phyloP scores from a whole-genome alignment of 495 filamentous ascomycete genomes.

The Daldinia grandis region DNA sequence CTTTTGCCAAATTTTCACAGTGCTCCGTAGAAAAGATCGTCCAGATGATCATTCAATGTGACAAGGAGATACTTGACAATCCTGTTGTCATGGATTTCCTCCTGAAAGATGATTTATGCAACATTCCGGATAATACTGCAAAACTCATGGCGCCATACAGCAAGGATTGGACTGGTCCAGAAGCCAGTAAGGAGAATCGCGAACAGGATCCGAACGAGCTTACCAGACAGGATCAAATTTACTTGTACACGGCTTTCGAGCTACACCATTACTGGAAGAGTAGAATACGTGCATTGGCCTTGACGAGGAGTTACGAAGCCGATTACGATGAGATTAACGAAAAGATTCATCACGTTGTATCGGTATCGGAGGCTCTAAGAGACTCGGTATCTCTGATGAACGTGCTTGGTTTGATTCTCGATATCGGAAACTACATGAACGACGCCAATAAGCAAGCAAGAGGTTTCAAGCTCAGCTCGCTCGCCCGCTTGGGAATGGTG shows the following conservation, averaged over 20 bases:
- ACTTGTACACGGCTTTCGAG: constrained; percentile 90
- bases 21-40: constrained; percentile 82
- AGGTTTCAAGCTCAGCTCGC: constrained; percentile 95
- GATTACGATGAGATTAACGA: constrained; percentile 91
- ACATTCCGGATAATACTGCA: constrained; percentile 85
- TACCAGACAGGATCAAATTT: constrained; percentile 94
- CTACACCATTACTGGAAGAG: constrained; percentile 99
- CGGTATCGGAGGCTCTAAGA: constrained; percentile 85
- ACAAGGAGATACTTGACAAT: constrained; percentile 90
- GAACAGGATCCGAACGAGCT: constrained; percentile 91
- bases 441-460: constrained; percentile 97
- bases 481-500: constrained; percentile 94
- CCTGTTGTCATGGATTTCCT: constrained; percentile 97
- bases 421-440: constrained; percentile 99
- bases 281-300: constrained; percentile 85
- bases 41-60: constrained; percentile 94
- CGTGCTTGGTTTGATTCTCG: constrained; percentile 92
- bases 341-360: constrained; percentile 82
- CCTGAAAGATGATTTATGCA: constrained; percentile 89
- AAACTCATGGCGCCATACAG: constrained; percentile 95
- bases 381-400: constrained; percentile 94
- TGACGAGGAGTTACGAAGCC: constrained; percentile 84
- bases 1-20: constrained; percentile 87
- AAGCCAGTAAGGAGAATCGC: constrained; percentile 77
- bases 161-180: constrained; percentile 94